phyloP scores from a whole-genome alignment of 805 yeast genomes.

The Priceomyces fermenticarens region DNA sequence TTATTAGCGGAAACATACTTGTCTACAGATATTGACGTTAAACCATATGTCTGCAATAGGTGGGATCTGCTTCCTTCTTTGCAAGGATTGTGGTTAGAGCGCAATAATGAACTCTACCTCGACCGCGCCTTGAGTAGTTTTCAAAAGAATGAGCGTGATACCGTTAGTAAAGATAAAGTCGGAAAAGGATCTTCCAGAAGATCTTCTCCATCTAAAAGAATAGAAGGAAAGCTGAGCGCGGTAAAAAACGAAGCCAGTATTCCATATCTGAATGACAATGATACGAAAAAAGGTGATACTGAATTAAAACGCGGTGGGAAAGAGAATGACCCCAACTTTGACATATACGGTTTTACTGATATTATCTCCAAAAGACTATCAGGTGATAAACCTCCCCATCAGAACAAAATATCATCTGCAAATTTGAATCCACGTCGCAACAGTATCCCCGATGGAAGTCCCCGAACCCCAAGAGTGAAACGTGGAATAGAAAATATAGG shows the following conservation, averaged over 20 bases:
- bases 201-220: background rate
- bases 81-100: slow-evolving; percentile 12
- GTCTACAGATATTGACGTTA: slow-evolving; percentile 12
- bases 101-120: slow-evolving; percentile 6
- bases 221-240: background rate
- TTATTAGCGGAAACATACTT: slow-evolving; percentile 6
- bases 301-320: background rate
- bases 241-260: background rate
- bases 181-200: background rate
- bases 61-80: slow-evolving; percentile 23
- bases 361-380: slow-evolving; percentile 19
- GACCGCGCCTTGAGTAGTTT: slow-evolving; percentile 7
- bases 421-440: background rate
- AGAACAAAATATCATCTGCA: too few species aligned
- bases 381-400: too few species aligned
- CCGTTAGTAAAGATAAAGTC: background rate
- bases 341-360: slow-evolving; percentile 27
- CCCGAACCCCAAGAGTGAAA: slow-evolving; percentile 1
- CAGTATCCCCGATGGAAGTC: background rate
- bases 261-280: background rate
- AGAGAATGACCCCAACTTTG: slow-evolving; percentile 10
- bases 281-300: too few species aligned
- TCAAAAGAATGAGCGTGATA: background rate
- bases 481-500: too few species aligned
- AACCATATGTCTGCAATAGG: slow-evolving; percentile 11